Evolutionary conservation across 768 basidiomycete genomes (phyloP), one percentile per base, ranked within the genome.

Genomic region (Suillus brevipes): DNA sequence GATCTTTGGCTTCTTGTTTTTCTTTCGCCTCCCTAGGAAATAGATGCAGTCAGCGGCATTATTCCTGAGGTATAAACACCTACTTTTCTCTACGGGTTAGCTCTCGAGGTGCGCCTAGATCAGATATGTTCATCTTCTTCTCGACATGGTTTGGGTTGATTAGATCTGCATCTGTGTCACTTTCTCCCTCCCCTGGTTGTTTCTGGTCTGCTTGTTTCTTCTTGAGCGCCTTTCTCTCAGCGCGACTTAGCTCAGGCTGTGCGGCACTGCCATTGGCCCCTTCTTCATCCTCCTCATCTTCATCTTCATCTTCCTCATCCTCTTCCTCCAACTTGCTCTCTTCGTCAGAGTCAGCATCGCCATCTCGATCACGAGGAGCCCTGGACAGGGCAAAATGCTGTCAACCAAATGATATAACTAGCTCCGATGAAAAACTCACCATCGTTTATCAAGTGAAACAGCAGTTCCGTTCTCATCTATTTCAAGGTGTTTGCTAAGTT

Each of bases 1-100:
- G 81, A 34, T 94, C 93, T 73, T 92, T 87, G 2, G 94, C 92
- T 1, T 95, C 94, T 71, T 91, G 84, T 80, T 95, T 95, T 78
- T 96, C 94, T 74, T 95, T 95, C 73, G 88, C 89, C 73, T 97
- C 96, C 68, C 95, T 95, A 66, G 10, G 43, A 53, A 4, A 55
- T n/a, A 31, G 9, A 55, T 18, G n/a, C 8, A 36, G 47, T 42
- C 7, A 52, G 10, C 20, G 43, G 18, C 42, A 43, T 18, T 31
- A 38, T 28, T 34, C 16, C 0, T 60, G 16, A 14, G 61, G 68
- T 34, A 64, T 50, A 56, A 36, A 62, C 20, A 60, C 78, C 36
- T 66, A 88, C 91, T 87, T 83, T 74, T 92, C 91, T 61, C 85
- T 80, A 65, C 92, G 82, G 38, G 87, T 78, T 31, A 89, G 76